Evolutionary conservation across 2,329 filamentous ascomycete species (phyloP), one percentile per base, ranked within the genome.

Genomic region (Alternaria brassicicola): DNA sequence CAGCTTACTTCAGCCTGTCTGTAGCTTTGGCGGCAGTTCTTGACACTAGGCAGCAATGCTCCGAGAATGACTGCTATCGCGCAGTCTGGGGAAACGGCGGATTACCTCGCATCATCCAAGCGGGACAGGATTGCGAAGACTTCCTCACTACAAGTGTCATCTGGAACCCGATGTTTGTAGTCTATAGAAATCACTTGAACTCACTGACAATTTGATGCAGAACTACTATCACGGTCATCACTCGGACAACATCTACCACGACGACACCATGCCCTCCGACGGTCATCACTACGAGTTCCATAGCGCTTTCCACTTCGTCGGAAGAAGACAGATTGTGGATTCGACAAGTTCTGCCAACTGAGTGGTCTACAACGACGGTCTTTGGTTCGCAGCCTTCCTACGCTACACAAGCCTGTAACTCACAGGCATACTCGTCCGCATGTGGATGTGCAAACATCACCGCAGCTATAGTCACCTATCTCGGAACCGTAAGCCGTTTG

Each of bases 91-190:
- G 65, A 1, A 42, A 54, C 50, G 35, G 48, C 36, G 62, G 62
- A 26, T 33, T 60, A 5, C 43, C 56, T n/a, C 66, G 64, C 52
- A 48, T 63, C 2, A 41, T 62, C 25, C 61, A 53, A 17, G 69
- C 56, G 1, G 64, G 56, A 2, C 42, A 55, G 28, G 61, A 73
- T 35, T 75, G 73, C 33, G 48, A 61, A 19, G 59, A 52, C 21
- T 69, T 64, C 30, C 60, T 75, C 31, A 75, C 69, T 23, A 71
- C 68, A 5, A 71, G 66, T 19, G 54, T 70, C 6, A 38, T 68
- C 3, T 52, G 67, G n/a, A 63, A 67, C 48, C 69, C 71, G 23
- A 52, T 67, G 73, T 73, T 68, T 12, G 63, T 51, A 38, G 4
- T 21, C 41, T 6, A 10, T 4, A 3, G 23, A 42, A 10, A 10